Evolutionary conservation across 148 eudicot species (phyloP), one percentile per base, ranked within the genome.

Genomic region (Polygonum aviculare): DNA sequence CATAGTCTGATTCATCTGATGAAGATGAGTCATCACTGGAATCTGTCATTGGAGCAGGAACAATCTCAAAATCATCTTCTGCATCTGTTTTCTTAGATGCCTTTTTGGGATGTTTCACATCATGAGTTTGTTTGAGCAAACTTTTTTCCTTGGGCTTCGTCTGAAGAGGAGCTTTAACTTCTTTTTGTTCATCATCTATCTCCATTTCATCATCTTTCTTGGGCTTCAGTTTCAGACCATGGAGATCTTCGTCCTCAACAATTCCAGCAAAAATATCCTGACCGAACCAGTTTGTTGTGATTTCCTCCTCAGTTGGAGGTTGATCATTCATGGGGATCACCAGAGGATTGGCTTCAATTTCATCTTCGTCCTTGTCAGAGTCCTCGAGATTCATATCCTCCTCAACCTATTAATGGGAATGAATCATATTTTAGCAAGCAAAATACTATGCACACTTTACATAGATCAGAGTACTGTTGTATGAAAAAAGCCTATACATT

Each of bases 1-100:
- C 95, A 14, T 86, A 78, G 1, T 82, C 87, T 7, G 88, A 94
- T 2, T 93, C 92, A 51, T 91, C 97, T 57, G 91, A 94, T 0
- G 90, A 86, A 4, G 97, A 90, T 52, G 97, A 91, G 65, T 88
- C 88, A 48, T 91, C 97, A 47, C 90, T 88, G 19, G 98, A 91
- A 79, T 88, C 97, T 39, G 97, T 86, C 10, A 74, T 82, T 2
- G 92, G 93, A 72, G 97, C 97, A 2, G 98, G 93, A 47, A 94
- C 98, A 48, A 94, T 87, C 87, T 94, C 97, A 81, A 91, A 85
- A 59, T 87, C 98, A 62, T 92, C 93, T 7, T 82, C 87, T 16
- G 81, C 86, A 10, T 77, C 69, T 3, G 18, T 36, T 44, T 44
- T 44, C 72, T 67, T 85, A 3, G 86, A 76, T 49, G 86, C 70